A percentile compares a stretch with the other conserved stretches of the same genome.
Evolutionary conservation across 768 basidiomycete species (phyloP).

Genomic region (Holtermannia corniformis): DNA sequence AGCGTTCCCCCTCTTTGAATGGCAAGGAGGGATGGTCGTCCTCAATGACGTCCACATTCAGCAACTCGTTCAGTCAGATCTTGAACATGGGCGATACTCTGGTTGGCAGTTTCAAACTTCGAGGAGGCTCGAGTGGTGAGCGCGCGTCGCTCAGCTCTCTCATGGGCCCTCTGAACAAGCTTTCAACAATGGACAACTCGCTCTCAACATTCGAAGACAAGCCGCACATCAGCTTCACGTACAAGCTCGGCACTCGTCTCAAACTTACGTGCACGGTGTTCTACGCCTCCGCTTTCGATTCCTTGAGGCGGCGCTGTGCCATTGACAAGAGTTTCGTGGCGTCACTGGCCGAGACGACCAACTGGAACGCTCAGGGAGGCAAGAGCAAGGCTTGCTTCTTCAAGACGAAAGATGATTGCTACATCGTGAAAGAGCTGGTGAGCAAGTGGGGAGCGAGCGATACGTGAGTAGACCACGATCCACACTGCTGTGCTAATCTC

Average conservation of each 20-base stretch:
- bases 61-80: constrained; percentile 30
- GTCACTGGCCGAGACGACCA: constrained; percentile 53
- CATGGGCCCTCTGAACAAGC: constrained; percentile 16
- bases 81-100: constrained; percentile 21
- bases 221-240: constrained; percentile 76
- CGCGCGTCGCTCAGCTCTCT: constrained; percentile 23
- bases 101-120: background rate
- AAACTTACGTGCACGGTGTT: constrained; percentile 74
- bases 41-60: constrained; percentile 24
- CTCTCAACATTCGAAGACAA: constrained; percentile 51
- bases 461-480: constrained; percentile 48
- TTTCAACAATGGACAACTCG: constrained; percentile 16
- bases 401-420: constrained; percentile 67
- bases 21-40: constrained; percentile 21
- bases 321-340: constrained; percentile 54
- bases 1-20: background rate
- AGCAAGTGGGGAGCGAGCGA: constrained; percentile 82
- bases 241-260: constrained; percentile 62
- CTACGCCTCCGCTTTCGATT: constrained; percentile 71
- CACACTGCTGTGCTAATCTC: constrained; percentile 1
- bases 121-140: constrained; percentile 7
- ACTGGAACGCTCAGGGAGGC: constrained; percentile 64
- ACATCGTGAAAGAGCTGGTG: constrained; percentile 75
- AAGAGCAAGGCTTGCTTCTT: constrained; percentile 74
- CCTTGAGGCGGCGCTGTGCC: constrained; percentile 56